Evolutionary conservation across 2,329 filamentous ascomycete species (phyloP).

Genomic region (Uncinocarpus reesii): DNA sequence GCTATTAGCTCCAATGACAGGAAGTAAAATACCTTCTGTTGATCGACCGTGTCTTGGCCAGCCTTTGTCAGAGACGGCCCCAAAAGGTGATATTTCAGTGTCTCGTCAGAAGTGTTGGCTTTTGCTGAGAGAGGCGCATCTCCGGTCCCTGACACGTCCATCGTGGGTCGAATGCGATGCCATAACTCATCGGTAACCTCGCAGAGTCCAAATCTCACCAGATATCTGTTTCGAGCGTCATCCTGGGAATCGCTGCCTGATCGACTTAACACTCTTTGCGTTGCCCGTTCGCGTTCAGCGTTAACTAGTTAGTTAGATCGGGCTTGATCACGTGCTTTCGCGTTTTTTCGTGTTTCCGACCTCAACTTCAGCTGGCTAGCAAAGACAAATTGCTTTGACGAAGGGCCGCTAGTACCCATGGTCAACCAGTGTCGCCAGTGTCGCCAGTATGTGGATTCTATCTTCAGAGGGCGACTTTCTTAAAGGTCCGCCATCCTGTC

Average conservation of each 20-base stretch:
- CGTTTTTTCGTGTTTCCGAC: slow-evolving; percentile 21
- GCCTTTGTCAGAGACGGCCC: slow-evolving; percentile 89
- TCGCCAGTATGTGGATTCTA: slow-evolving; percentile 55
- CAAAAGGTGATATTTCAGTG: slow-evolving; percentile 78
- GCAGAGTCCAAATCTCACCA: too few relatives aligned
- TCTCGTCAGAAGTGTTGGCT: slow-evolving; percentile 39
- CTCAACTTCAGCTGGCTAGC: background rate
- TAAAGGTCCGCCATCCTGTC: slow-evolving; percentile 30
- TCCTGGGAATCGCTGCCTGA: too few relatives aligned
- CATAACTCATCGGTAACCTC: background rate
- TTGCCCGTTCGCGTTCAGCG: too few relatives aligned
- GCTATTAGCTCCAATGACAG: background rate
- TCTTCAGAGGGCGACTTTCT: slow-evolving; percentile 43
- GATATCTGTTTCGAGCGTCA: too few relatives aligned
- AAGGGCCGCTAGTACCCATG: background rate
- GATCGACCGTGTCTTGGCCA: slow-evolving; percentile 87
- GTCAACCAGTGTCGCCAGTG: slow-evolving; percentile 23
- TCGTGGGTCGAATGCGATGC: background rate
- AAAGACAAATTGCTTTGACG: too few relatives aligned
- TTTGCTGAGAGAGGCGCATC: background rate
- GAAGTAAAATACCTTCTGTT: slow-evolving; percentile 54
- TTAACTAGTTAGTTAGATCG: background rate
- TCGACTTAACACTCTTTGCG: background rate
- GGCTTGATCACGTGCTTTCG: slow-evolving; percentile 28
- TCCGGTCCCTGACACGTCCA: slow-evolving; percentile 4